Conservation (phyloP, 2,329 filamentous ascomycete species). For the Triangularia setosa region DNA sequence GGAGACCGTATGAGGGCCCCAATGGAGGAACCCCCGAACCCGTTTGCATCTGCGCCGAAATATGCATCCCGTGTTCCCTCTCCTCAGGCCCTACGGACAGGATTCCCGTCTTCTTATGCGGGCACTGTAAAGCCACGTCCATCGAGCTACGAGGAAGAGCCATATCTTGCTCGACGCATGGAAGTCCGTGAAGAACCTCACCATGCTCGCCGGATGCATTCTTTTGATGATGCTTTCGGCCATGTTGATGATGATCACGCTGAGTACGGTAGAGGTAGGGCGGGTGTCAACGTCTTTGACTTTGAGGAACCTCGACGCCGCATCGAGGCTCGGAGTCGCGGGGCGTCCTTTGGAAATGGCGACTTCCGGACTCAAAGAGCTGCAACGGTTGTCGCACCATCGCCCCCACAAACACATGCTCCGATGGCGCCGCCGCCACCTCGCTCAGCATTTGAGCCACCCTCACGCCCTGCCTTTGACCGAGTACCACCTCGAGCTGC, state of each 20-base stretch:
- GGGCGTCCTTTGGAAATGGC: slow-evolving; percentile 61
- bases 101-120: slow-evolving; percentile 23
- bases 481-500: slow-evolving; percentile 25
- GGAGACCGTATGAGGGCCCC: slow-evolving; percentile 48
- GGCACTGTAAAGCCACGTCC: slow-evolving; percentile 28
- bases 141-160: slow-evolving; percentile 45
- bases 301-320: slow-evolving; percentile 33
- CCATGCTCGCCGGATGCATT: slow-evolving; percentile 35
- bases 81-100: slow-evolving; percentile 31
- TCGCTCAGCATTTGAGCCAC: slow-evolving; percentile 23
- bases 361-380: slow-evolving; percentile 44
- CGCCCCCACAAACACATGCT: slow-evolving; percentile 22
- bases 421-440: slow-evolving; percentile 29
- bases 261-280: slow-evolving; percentile 30
- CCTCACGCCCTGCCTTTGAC: slow-evolving; percentile 30
- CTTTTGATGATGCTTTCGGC: slow-evolving; percentile 34
- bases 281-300: slow-evolving; percentile 36
- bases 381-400: slow-evolving; percentile 36
- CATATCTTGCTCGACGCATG: slow-evolving; percentile 43
- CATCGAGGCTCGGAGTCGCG: slow-evolving; percentile 36
- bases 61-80: slow-evolving; percentile 30
- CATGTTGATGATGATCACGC: slow-evolving; percentile 35
- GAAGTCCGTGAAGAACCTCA: slow-evolving; percentile 43
- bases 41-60: slow-evolving; percentile 28
- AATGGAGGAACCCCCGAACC: slow-evolving; percentile 33